Conservation (phyloP, 768 basidiomycete genomes). For the Mycena amicta region DNA sequence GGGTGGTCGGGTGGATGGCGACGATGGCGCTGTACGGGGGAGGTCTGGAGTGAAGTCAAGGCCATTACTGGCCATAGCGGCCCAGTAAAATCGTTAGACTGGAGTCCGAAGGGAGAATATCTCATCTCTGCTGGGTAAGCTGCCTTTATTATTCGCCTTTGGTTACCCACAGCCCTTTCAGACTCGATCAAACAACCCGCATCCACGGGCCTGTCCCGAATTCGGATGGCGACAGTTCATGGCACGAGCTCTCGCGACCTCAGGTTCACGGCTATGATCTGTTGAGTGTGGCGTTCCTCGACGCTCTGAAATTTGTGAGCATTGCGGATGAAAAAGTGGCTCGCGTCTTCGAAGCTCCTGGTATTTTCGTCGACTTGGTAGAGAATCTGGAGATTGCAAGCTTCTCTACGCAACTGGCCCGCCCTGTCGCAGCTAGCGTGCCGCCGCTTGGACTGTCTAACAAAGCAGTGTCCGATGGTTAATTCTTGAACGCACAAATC, state of each 20-base stretch:
- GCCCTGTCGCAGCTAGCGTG: constrained; percentile 83
- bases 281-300: constrained; percentile 75
- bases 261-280: constrained; percentile 98
- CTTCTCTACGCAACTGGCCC: constrained; percentile 49
- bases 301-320: constrained; percentile 78
- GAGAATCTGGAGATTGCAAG: constrained; percentile 50
- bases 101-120: constrained; percentile 88
- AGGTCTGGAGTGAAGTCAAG: constrained; percentile 74
- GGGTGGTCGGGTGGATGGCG: constrained; percentile 97
- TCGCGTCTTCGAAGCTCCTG: constrained; percentile 90
- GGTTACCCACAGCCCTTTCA: constrained; percentile 30
- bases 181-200: constrained; percentile 90
- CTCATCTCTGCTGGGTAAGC: constrained; percentile 82
- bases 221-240: constrained; percentile 34
- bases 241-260: constrained; percentile 91
- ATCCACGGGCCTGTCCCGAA: constrained; percentile 68
- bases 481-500: constrained; percentile 17
- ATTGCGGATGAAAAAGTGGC: constrained; percentile 96
- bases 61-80: constrained; percentile 87
- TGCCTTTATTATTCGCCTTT: not conserved
- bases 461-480: constrained; percentile 80
- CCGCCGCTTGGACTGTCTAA: constrained; percentile 95
- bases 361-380: constrained; percentile 71
- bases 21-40: constrained; percentile 66
- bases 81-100: constrained; percentile 76